A percentile compares a stretch with the other conserved stretches of the same genome.
These are phyloP conservation scores for Boletus pseudopeckii DNA, from an alignment of 768 basidiomycete species.

Conservation along the genomic window DNA sequence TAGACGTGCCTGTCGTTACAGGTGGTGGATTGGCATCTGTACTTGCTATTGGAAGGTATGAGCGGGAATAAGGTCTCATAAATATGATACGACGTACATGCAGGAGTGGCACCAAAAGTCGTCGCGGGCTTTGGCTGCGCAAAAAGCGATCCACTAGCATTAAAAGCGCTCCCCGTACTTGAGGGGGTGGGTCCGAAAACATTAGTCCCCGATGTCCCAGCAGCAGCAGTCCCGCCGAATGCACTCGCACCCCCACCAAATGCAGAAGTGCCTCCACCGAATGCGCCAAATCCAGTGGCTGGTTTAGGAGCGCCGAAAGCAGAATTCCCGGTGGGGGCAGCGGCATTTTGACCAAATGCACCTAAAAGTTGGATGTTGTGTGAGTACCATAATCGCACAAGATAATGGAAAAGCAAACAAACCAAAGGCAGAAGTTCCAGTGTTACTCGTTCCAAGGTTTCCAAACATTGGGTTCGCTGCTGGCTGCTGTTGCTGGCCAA, in stretches of 20 bases:
- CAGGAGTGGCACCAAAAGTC: slow-evolving; percentile 41
- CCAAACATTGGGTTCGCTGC: slow-evolving; percentile 83
- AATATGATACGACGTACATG: slow-evolving; percentile 24
- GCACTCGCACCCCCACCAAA: slow-evolving; percentile 46
- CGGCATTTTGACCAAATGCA: slow-evolving; percentile 39
- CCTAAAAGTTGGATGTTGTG: slow-evolving; percentile 25
- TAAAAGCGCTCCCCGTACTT: slow-evolving; percentile 38
- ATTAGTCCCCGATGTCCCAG: slow-evolving; percentile 31
- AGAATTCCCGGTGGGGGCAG: slow-evolving; percentile 36
- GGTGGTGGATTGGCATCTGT: slow-evolving; percentile 43
- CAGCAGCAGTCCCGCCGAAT: slow-evolving; percentile 37
- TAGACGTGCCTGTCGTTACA: slow-evolving; percentile 66
- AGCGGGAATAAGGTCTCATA: slow-evolving; percentile 5
- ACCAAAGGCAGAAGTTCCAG: slow-evolving; percentile 38
- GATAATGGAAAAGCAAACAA: slow-evolving; percentile 9
- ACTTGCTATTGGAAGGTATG: slow-evolving; percentile 26
- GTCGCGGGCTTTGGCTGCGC: slow-evolving; percentile 50
- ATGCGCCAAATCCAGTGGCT: slow-evolving; percentile 71
- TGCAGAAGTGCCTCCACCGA: slow-evolving; percentile 53
- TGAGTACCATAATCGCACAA: slow-evolving; percentile 2
- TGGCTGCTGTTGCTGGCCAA: slow-evolving; percentile 67
- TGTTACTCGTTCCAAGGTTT: slow-evolving; percentile 40
- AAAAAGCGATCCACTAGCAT: slow-evolving; percentile 51
- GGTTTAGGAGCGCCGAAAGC: slow-evolving; percentile 71
- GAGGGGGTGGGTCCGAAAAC: slow-evolving; percentile 34